Percentiles rank a stretch among this genome's conserved stretches.
Evolutionary conservation across 371 early-diverging fungal genomes (phyloP).

Genomic region (Capillidium rhysosporum): DNA sequence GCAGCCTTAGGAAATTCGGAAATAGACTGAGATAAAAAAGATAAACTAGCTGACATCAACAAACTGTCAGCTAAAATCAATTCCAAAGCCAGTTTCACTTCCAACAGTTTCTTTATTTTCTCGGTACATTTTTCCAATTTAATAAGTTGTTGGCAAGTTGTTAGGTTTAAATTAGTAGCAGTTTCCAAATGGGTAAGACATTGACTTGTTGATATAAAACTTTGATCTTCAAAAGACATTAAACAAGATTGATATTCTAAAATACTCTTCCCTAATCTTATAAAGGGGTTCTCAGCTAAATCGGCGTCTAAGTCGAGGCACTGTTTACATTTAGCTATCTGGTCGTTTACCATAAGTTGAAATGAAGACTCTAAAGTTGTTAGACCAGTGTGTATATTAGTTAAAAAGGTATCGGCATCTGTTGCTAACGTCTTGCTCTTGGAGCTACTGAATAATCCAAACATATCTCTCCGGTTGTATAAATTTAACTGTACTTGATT

Average conservation of each 20-base stretch:
- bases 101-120: neutral
- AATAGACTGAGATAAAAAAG: neutral
- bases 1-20: neutral
- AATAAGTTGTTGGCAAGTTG: neutral
- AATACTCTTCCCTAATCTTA: neutral
- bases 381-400: too few species aligned
- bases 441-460: too few species aligned
- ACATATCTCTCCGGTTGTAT: too few species aligned
- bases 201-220: neutral
- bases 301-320: too few species aligned
- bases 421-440: too few species aligned
- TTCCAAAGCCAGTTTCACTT: neutral
- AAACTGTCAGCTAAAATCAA: neutral
- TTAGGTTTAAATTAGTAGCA: neutral
- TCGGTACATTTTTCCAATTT: neutral
- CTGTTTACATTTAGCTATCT: too few species aligned
- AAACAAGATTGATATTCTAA: neutral
- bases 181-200: neutral
- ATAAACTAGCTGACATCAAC: neutral
- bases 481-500: too few species aligned
- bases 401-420: too few species aligned
- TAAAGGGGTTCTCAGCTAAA: too few species aligned
- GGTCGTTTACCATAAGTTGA: too few species aligned
- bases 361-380: too few species aligned
- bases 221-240: neutral